Percentiles rank a stretch among this genome's conserved stretches.
Conservation (phyloP, 805 yeast genomes). For the Starmerella apis region DNA sequence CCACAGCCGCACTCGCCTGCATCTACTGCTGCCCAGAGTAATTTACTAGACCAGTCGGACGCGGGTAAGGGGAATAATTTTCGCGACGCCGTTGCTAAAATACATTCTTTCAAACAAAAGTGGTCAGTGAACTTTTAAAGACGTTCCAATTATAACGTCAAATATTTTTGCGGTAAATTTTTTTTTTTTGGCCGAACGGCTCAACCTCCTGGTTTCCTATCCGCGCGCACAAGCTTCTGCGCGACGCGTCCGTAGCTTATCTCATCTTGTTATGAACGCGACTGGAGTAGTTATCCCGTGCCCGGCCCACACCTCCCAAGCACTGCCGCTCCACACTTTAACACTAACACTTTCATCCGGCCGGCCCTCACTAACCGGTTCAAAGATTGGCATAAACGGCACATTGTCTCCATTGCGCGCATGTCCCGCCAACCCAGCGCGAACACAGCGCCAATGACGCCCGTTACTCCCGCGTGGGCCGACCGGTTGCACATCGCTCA, state of each 20-base stretch:
- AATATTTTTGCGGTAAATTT: too few relatives aligned
- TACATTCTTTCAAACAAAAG: too few relatives aligned
- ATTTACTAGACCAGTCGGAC: background rate
- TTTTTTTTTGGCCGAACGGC: too few relatives aligned
- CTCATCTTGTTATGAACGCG: slow-evolving; percentile 7
- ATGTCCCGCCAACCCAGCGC: slow-evolving; percentile 16
- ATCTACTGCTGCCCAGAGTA: background rate
- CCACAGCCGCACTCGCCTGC: background rate
- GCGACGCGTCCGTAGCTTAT: slow-evolving; percentile 13
- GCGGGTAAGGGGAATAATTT: background rate
- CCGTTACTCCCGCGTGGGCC: slow-evolving; percentile 22
- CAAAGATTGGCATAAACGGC: background rate
- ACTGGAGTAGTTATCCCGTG: slow-evolving; percentile 2
- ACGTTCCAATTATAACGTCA: too few relatives aligned
- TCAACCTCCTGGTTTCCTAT: too few relatives aligned
- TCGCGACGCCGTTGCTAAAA: background rate
- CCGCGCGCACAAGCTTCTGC: slow-evolving; percentile 3
- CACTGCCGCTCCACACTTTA: slow-evolving; percentile 1
- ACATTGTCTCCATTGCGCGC: background rate
- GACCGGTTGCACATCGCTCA: slow-evolving; percentile 8
- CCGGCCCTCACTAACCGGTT: slow-evolving; percentile 1
- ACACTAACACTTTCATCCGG: background rate
- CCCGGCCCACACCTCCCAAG: background rate
- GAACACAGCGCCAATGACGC: slow-evolving; percentile 18
- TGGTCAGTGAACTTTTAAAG: too few relatives aligned